Percentiles rank a stretch among this genome's conserved stretches.
phyloP scores from a whole-genome alignment of 2,329 filamentous ascomycete genomes.

The Aspergillus ochraceoroseus region DNA sequence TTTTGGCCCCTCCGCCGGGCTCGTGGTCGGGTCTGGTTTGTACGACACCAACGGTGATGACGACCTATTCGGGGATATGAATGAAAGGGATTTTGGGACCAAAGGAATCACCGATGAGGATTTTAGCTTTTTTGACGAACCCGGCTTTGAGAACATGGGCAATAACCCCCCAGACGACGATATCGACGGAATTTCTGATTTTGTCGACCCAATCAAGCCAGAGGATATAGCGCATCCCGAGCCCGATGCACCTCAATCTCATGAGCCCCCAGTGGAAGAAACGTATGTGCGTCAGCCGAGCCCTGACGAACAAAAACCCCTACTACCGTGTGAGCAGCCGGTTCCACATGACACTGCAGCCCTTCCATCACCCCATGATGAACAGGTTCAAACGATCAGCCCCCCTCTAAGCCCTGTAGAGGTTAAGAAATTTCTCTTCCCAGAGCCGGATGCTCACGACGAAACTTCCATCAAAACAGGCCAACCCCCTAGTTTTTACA shows the following conservation, averaged over 20 bases:
- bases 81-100: slow-evolving; percentile 50
- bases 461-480: slow-evolving; percentile 11
- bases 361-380: slow-evolving; percentile 16
- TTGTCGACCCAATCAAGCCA: slow-evolving; percentile 12
- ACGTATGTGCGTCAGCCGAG: background rate
- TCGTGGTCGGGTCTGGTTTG: slow-evolving; percentile 36
- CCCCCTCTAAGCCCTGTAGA: slow-evolving; percentile 41
- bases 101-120: slow-evolving; percentile 58
- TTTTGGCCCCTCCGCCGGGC: slow-evolving; percentile 25
- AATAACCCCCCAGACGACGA: slow-evolving; percentile 16
- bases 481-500: slow-evolving; percentile 45
- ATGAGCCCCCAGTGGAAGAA: slow-evolving; percentile 4
- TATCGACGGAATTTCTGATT: slow-evolving; percentile 16
- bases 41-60: slow-evolving; percentile 47
- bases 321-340: slow-evolving; percentile 8
- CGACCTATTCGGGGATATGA: slow-evolving; percentile 56
- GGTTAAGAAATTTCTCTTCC: slow-evolving; percentile 46
- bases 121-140: slow-evolving; percentile 61
- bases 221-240: slow-evolving; percentile 14
- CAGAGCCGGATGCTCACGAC: slow-evolving; percentile 16
- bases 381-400: slow-evolving; percentile 32
- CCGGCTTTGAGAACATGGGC: slow-evolving; percentile 34
- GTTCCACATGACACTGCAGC: slow-evolving; percentile 3
- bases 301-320: slow-evolving; percentile 2
- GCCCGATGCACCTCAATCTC: slow-evolving; percentile 8